Evolutionary conservation across 2,329 filamentous ascomycete genomes (phyloP), one percentile per base, ranked within the genome.

Genomic region (Lizonia empirigonia): DNA sequence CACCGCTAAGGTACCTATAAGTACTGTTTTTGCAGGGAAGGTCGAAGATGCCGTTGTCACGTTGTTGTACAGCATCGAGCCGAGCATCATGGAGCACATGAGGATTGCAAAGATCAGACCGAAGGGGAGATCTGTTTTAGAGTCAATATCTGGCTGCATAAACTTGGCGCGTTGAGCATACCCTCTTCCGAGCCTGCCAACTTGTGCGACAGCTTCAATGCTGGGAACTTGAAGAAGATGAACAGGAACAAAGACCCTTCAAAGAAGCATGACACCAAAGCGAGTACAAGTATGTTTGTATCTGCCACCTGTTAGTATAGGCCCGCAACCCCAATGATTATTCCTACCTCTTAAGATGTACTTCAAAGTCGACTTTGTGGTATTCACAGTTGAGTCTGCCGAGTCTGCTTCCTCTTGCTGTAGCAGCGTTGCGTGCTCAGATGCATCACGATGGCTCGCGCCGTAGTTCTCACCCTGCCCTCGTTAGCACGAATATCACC

Each of bases 181-280:
- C 68, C 63, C 20, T 62, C 57, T 41, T 60, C 62, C n/a, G 64
- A 61, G 13, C 62, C 65, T 8, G 65, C 53, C 18, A 68, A 23
- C 32, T 69, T 60, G 33, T 70, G 68, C 30, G 60, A 65, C 9
- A 68, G 55, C 45, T 67, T 79, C n/a, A 86, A 70, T 3, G 81
- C 78, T 1, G 81, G 79, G 0, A 82, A 80, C 79, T 83, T 85
- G 72, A 84, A 85, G 67, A 85, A 85, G 49, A 86, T 80, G 61
- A 85, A 85, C 9, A 86, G 74, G 61, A 85, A 85, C 75, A 85
- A 82, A 22, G 81, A 78, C 16, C 82, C 82, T 68, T 86, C 84
- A 60, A 85, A 85, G 63, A 83, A 78, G 50, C 78, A 83, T 4
- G 81, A 80, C 3, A 78, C 76, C 33, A 85, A 67, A 2, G 75